Conservation (phyloP, 1,284 basidiomycete species). For the Xanthoconium separans region DNA sequence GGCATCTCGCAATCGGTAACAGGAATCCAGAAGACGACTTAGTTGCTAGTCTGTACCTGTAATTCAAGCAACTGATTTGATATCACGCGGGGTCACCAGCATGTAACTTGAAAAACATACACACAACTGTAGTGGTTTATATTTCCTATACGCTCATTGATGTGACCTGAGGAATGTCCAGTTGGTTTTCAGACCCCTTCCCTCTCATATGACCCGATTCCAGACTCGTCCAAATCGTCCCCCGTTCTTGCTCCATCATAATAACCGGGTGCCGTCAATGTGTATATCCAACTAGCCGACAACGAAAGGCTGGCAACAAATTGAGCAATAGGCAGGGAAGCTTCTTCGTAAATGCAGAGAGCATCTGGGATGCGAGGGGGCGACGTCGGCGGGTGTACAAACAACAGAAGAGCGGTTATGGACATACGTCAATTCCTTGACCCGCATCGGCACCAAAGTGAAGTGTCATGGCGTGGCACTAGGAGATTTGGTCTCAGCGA, state of each 20-base stretch:
- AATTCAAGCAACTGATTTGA: too few relatives aligned
- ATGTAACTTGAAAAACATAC: too few relatives aligned
- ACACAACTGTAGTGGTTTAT: too few relatives aligned
- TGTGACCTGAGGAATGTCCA: too few relatives aligned
- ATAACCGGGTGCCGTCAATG: conserved; percentile 14
- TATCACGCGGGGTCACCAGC: too few relatives aligned
- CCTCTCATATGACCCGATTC: conserved; percentile 13
- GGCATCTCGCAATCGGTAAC: too few relatives aligned
- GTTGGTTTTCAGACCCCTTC: conserved; percentile 14
- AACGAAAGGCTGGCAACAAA: conserved; percentile 9
- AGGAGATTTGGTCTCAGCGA: neutral
- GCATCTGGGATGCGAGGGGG: conserved; percentile 17
- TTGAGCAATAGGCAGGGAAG: conserved; percentile 25
- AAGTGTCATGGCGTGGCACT: conserved; percentile 35
- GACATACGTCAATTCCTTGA: conserved; percentile 31
- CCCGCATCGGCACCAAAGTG: conserved; percentile 31
- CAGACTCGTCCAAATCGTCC: too few relatives aligned
- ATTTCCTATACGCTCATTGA: conserved; percentile 4
- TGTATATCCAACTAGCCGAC: conserved; percentile 11
- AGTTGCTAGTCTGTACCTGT: too few relatives aligned
- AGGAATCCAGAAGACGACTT: too few relatives aligned
- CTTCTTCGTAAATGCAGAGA: conserved; percentile 32
- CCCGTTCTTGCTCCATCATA: conserved; percentile 20
- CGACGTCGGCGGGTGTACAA: conserved; percentile 27
- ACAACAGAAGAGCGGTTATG: neutral